phyloP scores from a whole-genome alignment of 352 stramenopile genomes.

The Pythium aristosporum region DNA sequence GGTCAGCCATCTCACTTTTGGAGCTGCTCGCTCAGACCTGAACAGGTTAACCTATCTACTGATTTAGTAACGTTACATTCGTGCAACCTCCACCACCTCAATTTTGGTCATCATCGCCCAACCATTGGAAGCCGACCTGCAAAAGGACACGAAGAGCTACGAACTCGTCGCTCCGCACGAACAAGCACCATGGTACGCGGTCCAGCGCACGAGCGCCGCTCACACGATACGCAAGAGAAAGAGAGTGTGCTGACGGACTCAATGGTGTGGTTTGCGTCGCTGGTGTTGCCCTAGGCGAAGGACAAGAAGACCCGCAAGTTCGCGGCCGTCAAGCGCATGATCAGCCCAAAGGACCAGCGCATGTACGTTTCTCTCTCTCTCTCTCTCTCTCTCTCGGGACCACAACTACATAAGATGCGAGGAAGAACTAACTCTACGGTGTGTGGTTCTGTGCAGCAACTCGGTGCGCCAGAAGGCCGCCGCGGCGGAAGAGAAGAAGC shows the following conservation, averaged over 20 bases:
- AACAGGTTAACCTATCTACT: slow-evolving; percentile 24
- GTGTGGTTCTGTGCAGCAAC: slow-evolving; percentile 43
- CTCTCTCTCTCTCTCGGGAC: neutral
- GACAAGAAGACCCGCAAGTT: slow-evolving; percentile 99
- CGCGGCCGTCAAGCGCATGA: slow-evolving; percentile 97
- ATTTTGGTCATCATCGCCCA: slow-evolving; percentile 13
- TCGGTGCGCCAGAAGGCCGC: slow-evolving; percentile 71
- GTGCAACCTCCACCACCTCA: slow-evolving; percentile 11
- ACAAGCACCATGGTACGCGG: slow-evolving; percentile 21
- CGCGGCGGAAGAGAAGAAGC: slow-evolving; percentile 86
- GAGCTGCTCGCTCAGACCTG: neutral
- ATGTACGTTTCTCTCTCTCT: slow-evolving; percentile 68
- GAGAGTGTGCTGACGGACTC: neutral
- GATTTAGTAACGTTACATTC: slow-evolving; percentile 12
- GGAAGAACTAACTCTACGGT: neutral
- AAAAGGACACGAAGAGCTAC: slow-evolving; percentile 19
- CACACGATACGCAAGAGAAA: neutral
- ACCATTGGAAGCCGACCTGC: slow-evolving; percentile 26
- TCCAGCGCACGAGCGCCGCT: neutral
- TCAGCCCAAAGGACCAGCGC: slow-evolving; percentile 97
- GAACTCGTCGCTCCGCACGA: neutral
- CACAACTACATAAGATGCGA: neutral
- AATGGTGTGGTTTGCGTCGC: slow-evolving; percentile 2
- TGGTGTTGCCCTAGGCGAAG: slow-evolving; percentile 76
- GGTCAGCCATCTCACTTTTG: slow-evolving; percentile 16